phyloP scores from a whole-genome alignment of 768 basidiomycete species.

The Xanthoconium purpureum region DNA sequence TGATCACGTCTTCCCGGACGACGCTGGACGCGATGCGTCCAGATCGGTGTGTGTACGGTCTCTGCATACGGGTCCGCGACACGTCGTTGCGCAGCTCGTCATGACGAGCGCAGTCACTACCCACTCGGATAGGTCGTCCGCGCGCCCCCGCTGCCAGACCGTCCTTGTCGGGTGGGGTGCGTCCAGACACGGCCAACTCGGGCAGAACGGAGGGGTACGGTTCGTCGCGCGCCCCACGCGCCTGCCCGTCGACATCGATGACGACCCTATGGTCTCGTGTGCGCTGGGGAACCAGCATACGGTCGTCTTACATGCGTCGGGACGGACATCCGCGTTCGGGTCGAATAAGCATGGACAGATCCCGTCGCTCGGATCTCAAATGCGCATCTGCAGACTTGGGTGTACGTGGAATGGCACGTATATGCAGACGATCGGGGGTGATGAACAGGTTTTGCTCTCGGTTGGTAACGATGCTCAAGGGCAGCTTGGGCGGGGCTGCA shows the following conservation, averaged over 20 bases:
- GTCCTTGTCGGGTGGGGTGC: constrained; percentile 78
- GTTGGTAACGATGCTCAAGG: constrained; percentile 57
- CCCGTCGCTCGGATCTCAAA: constrained; percentile 30
- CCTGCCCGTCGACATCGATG: constrained; percentile 32
- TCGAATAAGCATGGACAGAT: constrained; percentile 72
- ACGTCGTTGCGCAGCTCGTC: constrained; percentile 54
- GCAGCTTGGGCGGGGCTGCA: constrained; percentile 54
- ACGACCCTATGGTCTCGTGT: constrained; percentile 34
- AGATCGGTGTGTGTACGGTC: constrained; percentile 36
- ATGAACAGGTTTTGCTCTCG: constrained; percentile 37
- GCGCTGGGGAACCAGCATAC: constrained; percentile 56
- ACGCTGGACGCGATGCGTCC: background rate
- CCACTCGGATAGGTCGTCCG: constrained; percentile 21
- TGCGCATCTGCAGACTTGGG: constrained; percentile 35
- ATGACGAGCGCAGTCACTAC: constrained; percentile 12
- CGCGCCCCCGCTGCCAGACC: constrained; percentile 12
- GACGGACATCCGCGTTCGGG: constrained; percentile 53
- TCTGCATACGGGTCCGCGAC: constrained; percentile 67
- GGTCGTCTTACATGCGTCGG: constrained; percentile 42
- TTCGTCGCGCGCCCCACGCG: constrained; percentile 24
- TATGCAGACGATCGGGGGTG: constrained; percentile 28
- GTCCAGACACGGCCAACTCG: constrained; percentile 83
- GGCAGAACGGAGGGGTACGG: constrained; percentile 28
- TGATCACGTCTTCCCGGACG: constrained; percentile 33
- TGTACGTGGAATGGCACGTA: constrained; percentile 87